Conservation (phyloP, 23 red algal species). For the Cyanidioschyzon merolae region DNA sequence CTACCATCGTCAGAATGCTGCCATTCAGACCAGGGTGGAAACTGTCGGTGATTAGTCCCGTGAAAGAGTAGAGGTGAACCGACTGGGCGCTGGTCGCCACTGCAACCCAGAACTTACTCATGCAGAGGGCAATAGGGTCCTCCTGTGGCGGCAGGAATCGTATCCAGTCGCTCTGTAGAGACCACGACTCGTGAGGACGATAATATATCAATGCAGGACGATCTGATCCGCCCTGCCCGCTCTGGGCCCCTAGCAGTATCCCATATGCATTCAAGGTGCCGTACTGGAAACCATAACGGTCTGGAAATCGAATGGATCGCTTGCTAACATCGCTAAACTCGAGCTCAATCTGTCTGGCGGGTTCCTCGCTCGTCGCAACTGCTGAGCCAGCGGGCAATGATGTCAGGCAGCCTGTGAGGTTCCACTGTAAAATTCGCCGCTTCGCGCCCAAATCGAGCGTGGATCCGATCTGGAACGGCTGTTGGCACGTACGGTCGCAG, state of each 20-base stretch:
- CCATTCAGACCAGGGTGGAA: not conserved
- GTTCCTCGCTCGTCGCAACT: not conserved
- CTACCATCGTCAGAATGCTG: not conserved
- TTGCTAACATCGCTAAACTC: not conserved
- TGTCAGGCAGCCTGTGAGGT: not conserved
- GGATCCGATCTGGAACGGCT: not conserved
- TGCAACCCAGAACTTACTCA: constrained; percentile 8
- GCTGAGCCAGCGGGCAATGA: not conserved
- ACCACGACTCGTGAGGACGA: constrained; percentile 8
- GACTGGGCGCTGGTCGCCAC: not conserved
- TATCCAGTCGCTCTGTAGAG: not conserved
- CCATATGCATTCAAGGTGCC: not conserved
- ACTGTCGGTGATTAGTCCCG: not conserved
- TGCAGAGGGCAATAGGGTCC: not conserved
- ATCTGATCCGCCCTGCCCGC: not conserved
- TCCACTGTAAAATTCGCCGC: constrained; percentile 14
- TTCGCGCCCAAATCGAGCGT: not conserved
- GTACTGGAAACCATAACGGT: not conserved
- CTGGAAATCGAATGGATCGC: not conserved
- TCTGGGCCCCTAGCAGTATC: not conserved
- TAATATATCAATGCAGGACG: not conserved
- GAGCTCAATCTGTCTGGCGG: constrained; percentile 2
- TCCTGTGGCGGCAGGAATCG: not conserved
- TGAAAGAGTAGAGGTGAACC: not conserved
- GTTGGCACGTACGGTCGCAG: too few species aligned